A percentile compares a stretch with the other conserved stretches of the same genome.
These are phyloP conservation scores for Fennellomyces sp. DNA, from an alignment of 371 early-diverging fungal genomes.

Conservation along the genomic window DNA sequence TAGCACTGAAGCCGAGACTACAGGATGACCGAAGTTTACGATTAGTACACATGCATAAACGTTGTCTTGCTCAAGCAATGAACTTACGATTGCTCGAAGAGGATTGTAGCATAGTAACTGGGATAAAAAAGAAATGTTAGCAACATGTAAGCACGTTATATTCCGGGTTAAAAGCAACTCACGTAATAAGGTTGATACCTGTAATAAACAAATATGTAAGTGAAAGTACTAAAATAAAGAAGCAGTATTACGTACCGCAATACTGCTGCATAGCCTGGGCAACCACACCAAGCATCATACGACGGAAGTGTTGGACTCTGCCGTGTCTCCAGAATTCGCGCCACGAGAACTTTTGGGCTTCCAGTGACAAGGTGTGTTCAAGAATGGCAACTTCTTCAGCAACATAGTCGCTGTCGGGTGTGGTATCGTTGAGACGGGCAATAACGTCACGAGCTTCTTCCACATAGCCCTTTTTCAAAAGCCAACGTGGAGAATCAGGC, in stretches of 20 bases:
- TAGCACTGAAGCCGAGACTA: constrained; percentile 17
- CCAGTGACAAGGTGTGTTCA: constrained; percentile 40
- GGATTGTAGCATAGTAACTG: constrained; percentile 17
- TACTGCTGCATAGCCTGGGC: constrained; percentile 50
- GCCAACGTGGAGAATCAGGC: constrained; percentile 59
- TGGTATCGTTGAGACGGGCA: constrained; percentile 68
- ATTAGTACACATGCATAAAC: too few species aligned
- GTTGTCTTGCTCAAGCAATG: too few species aligned
- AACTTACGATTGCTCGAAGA: constrained; percentile 17
- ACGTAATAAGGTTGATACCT: constrained; percentile 45
- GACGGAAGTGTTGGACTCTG: constrained; percentile 42
- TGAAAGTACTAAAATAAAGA: constrained; percentile 41
- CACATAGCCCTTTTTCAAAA: constrained; percentile 40
- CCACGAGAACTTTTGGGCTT: constrained; percentile 27
- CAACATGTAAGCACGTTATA: too few species aligned
- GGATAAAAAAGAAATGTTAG: too few species aligned
- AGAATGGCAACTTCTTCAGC: constrained; percentile 62
- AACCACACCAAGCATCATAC: constrained; percentile 44
- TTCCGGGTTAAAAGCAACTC: not conserved
- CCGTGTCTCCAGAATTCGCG: constrained; percentile 42
- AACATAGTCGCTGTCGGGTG: constrained; percentile 44
- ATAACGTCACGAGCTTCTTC: constrained; percentile 66
- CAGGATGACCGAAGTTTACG: too few species aligned
- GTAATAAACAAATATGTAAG: too few species aligned
- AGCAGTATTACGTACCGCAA: constrained; percentile 38